Conservation (phyloP, 169 alveolate species). For the Nephromyces sp. region DNA sequence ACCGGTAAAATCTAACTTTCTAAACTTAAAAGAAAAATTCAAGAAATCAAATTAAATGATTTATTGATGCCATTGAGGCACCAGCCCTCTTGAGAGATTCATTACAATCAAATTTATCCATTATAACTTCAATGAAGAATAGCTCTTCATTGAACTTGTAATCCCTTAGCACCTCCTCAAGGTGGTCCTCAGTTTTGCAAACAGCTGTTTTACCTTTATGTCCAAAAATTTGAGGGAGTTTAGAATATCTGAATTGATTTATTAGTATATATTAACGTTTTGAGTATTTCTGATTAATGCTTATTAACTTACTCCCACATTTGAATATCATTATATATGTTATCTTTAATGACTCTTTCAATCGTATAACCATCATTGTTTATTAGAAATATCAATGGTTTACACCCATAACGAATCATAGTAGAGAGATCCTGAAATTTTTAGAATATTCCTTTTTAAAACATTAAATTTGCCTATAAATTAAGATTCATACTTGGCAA, state of each 20-base stretch:
- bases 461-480: background rate
- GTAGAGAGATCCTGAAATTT: constrained; percentile 35
- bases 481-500: constrained; percentile 11
- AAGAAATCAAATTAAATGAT: no score
- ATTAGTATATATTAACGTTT: constrained; percentile 2
- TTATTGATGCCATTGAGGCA: constrained; percentile 41
- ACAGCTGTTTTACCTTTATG: constrained; percentile 6
- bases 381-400: constrained; percentile 33
- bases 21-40: no score
- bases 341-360: constrained; percentile 40
- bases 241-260: background rate
- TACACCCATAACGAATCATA: constrained; percentile 25
- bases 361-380: constrained; percentile 48
- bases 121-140: constrained; percentile 31
- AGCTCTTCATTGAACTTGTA: constrained; percentile 15
- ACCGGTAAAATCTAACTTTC: no score
- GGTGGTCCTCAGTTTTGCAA: constrained; percentile 34
- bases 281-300: constrained; percentile 16
- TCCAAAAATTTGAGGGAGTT: constrained; percentile 1
- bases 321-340: constrained; percentile 40
- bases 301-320: constrained; percentile 34
- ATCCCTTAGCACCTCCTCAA: constrained; percentile 6
- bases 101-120: constrained; percentile 38
- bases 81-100: constrained; percentile 30
- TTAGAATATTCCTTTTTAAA: background rate